Percentiles rank a stretch among this genome's conserved stretches.
These are phyloP conservation scores for Globisporangium irregulare DNA, from an alignment of 352 stramenopile genomes.

Conservation along the genomic window DNA sequence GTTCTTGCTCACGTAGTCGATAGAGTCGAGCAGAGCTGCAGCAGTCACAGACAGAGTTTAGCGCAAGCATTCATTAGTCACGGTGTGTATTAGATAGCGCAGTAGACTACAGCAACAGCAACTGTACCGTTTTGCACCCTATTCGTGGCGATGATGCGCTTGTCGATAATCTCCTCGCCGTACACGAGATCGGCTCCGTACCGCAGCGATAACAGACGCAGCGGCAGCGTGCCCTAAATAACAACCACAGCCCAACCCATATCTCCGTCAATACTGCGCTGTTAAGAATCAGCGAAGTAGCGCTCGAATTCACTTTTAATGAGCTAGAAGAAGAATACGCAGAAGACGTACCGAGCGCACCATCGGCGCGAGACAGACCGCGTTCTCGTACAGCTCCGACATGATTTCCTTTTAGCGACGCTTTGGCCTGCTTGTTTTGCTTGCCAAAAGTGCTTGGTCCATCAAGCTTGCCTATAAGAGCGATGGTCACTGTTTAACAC, in stretches of 20 bases:
- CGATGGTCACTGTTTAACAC: background rate
- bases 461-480: background rate
- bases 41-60: background rate
- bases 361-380: conserved; percentile 91
- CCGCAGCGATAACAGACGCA: conserved; percentile 87
- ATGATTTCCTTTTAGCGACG: conserved; percentile 15
- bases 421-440: background rate
- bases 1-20: conserved; percentile 91
- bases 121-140: conserved; percentile 73
- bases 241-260: background rate
- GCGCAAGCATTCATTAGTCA: background rate
- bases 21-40: conserved; percentile 65
- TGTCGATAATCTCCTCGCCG: conserved; percentile 95
- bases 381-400: conserved; percentile 67
- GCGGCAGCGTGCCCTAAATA: conserved; percentile 83
- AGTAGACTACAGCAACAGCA: background rate
- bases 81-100: too few species aligned
- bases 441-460: background rate
- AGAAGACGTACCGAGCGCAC: conserved; percentile 83
- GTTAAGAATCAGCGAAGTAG: background rate
- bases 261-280: background rate
- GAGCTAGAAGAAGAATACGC: background rate
- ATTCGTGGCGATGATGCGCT: conserved; percentile 83
- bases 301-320: too few species aligned
- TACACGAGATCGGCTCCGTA: conserved; percentile 94